Base-by-base conservation (phyloP, 805 yeast genomes). In the Saccharomycopsis schoenii region DNA sequence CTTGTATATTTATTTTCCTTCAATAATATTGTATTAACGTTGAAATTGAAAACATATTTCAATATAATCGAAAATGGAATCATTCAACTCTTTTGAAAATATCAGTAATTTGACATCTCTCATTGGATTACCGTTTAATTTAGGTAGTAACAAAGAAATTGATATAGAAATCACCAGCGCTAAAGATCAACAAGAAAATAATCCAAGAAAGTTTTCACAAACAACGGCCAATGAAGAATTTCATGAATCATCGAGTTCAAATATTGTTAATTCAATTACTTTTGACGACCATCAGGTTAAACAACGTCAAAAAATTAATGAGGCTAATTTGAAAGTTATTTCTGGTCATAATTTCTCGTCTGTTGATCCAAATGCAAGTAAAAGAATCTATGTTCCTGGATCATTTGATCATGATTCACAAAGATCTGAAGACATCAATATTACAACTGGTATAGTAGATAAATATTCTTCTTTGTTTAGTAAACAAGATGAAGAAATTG, bases 111-210 rank as follows among this genome's bases (percentile, higher is more conserved):
- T 47, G 1, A 47, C 52, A 21, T 21, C 52, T 21, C 21, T 47
- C 10, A 47, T 47, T 2, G 52, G 52, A 21, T 47, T 47, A 15
- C 60, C 65, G n/a, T 52, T 55, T 24, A 66, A 65, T 2, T 58
- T 62, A 9, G 65, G 61, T 6, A 56, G 25, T 15, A 56, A 21
- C 24, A n/a, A 25, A 21, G 54, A 47, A n/a, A 24, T 12, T 41
- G 34, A 47, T 21, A 5, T 8, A 17, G 21, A 47, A 10, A 11
- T 25, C 14, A 24, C 52, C 6, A 47, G 34, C 52, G 52, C 52
- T 25, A 47, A 47, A 21, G 52, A 47, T 47, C 34, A 21, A 47
- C 52, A 47, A 47, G 52, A 47, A 24, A 47, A 47, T 21, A 47
- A 24, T 14, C 52, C 52, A 4, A 24, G 8, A 19, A 47, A 47